Percentiles rank a stretch among this genome's conserved stretches.
Conservation (phyloP, 2,329 filamentous ascomycete genomes). For the Nothomitra cinnamomea region DNA sequence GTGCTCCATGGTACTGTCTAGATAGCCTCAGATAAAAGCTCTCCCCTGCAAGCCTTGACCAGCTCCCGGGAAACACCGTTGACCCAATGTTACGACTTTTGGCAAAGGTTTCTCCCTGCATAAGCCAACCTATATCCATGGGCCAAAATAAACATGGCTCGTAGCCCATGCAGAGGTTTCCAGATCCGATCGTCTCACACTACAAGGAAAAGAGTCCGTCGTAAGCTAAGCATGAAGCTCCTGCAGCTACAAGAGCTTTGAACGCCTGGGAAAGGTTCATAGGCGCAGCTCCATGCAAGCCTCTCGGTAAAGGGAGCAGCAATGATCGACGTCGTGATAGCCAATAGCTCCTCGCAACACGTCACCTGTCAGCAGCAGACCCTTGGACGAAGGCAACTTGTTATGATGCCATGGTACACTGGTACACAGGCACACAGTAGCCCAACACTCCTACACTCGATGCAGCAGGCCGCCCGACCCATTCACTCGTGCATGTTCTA, state of each 20-base stretch:
- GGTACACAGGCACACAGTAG: no score
- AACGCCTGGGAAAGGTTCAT: not conserved
- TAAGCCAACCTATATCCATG: not conserved
- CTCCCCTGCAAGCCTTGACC: no score
- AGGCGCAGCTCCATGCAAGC: constrained; percentile 1
- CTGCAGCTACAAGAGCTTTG: no score
- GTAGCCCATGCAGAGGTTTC: not conserved
- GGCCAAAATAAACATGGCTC: not conserved
- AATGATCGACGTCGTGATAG: not conserved
- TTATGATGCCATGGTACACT: no score
- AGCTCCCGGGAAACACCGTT: no score
- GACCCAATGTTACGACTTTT: not conserved
- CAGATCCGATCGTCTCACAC: not conserved
- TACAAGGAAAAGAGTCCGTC: no score
- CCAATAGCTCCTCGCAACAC: not conserved
- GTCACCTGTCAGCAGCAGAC: not conserved
- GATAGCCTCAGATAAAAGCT: no score
- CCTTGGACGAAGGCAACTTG: not conserved
- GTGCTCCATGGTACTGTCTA: no score
- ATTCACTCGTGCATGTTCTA: no score
- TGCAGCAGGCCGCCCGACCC: no score
- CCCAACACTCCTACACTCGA: no score
- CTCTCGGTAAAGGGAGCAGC: constrained; percentile 1
- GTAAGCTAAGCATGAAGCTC: no score
- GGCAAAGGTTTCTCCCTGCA: not conserved